Conservation (phyloP, 108 stramenopile species). For the Poteriospumella lacustris region DNA sequence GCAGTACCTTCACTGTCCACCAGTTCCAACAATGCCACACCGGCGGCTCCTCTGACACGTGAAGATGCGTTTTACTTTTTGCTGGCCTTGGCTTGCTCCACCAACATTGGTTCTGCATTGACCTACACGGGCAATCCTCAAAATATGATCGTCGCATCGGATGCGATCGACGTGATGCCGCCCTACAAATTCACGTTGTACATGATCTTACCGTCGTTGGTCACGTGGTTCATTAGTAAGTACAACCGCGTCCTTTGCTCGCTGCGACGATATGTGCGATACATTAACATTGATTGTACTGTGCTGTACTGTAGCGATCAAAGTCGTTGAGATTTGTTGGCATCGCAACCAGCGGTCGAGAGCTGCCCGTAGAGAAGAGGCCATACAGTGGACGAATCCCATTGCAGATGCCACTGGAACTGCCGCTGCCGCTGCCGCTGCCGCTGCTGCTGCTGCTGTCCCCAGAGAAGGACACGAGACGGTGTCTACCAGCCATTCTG, state of each 20-base stretch:
- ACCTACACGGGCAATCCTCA: conserved; percentile 90
- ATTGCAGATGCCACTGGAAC: no score
- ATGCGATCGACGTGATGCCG: conserved; percentile 24
- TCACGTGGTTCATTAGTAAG: conserved; percentile 10
- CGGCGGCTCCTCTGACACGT: no score
- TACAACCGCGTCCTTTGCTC: neutral
- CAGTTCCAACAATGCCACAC: neutral
- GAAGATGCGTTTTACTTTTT: conserved; percentile 40
- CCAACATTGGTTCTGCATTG: conserved; percentile 81
- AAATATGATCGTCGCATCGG: conserved; percentile 80
- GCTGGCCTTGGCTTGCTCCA: conserved; percentile 78
- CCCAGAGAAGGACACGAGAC: no score
- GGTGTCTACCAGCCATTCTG: no score
- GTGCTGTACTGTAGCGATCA: neutral
- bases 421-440: no score
- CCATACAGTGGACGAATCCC: no score
- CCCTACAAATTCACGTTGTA: conserved; percentile 16
- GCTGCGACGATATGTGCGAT: no score
- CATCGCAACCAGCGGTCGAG: no score
- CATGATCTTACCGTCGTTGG: neutral
- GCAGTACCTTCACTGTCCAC: no score
- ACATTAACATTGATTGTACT: neutral
- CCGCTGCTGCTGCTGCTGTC: no score
- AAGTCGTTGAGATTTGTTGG: conserved; percentile 1
- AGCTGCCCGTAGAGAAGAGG: no score